A percentile compares a stretch with the other conserved stretches of the same genome.
Evolutionary conservation across 441 rosid genomes (phyloP).

Genomic region (Rhodomyrtus psidioides): DNA sequence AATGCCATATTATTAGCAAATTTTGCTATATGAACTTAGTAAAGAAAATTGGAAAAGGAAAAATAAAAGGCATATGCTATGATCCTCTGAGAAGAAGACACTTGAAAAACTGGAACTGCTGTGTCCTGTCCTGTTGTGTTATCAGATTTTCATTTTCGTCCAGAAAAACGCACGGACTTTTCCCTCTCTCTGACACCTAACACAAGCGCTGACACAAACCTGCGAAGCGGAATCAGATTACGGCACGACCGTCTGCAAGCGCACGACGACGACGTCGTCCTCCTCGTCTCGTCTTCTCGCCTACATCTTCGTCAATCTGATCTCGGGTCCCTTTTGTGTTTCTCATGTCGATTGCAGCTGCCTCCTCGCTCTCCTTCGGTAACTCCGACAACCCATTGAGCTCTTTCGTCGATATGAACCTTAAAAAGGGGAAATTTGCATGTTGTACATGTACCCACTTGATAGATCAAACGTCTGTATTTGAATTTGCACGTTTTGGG

Average conservation of each 20-base stretch:
- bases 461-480: not conserved
- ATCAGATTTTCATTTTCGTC: not conserved
- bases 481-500: conserved; percentile 6
- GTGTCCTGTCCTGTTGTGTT: not conserved
- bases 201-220: not conserved
- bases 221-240: not conserved
- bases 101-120: not conserved
- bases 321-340: not conserved
- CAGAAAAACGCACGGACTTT: not conserved
- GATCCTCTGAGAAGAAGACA: not conserved
- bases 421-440: not conserved
- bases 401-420: not conserved
- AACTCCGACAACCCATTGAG: not conserved
- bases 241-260: not conserved
- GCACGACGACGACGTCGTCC: not conserved
- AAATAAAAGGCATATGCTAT: not conserved
- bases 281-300: not conserved
- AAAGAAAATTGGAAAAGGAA: not conserved
- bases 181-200: not conserved
- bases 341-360: conserved; percentile 70
- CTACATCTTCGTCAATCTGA: not conserved
- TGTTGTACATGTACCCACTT: not conserved
- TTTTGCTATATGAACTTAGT: not conserved
- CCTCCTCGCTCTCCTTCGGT: conserved; percentile 60
- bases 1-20: not conserved